Conservation (phyloP, 1,284 basidiomycete species). For the Kalmanozyma brasiliensis region DNA sequence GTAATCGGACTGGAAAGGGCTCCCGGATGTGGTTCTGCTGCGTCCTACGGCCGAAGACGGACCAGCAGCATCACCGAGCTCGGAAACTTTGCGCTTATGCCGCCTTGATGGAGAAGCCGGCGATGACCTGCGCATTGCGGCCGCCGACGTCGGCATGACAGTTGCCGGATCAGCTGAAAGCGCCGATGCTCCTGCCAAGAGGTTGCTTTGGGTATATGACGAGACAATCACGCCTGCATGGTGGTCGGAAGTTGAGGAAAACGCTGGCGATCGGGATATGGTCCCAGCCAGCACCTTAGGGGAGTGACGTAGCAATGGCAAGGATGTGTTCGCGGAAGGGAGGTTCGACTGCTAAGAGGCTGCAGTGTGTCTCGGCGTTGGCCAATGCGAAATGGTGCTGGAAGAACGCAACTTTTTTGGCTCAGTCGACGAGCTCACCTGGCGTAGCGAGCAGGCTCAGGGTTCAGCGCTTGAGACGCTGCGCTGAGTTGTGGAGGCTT, state of each 20-base stretch:
- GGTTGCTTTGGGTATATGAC: background rate
- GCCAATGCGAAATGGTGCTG: background rate
- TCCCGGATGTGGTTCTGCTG: conserved; percentile 6
- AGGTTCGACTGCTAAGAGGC: too few relatives aligned
- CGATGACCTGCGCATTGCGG: conserved; percentile 13
- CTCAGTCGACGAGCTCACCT: background rate
- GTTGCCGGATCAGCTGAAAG: background rate
- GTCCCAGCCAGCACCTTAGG: too few relatives aligned
- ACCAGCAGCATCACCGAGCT: background rate
- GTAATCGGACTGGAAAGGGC: conserved; percentile 5
- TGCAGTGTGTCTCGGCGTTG: too few relatives aligned
- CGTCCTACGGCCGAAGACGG: conserved; percentile 2
- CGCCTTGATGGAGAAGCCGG: conserved; percentile 9
- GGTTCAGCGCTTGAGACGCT: conserved; percentile 1
- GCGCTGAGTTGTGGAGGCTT: conserved; percentile 10
- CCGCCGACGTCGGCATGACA: conserved; percentile 15
- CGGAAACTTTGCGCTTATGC: conserved; percentile 24
- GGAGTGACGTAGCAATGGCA: too few relatives aligned
- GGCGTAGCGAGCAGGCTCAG: background rate
- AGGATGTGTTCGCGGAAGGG: background rate
- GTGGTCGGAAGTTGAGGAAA: conserved; percentile 1
- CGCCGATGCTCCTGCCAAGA: background rate
- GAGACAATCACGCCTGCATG: conserved; percentile 8
- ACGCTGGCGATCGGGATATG: too few relatives aligned
- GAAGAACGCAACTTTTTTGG: background rate